phyloP scores from a whole-genome alignment of 352 stramenopile genomes.

The Phytophthora sojae region DNA sequence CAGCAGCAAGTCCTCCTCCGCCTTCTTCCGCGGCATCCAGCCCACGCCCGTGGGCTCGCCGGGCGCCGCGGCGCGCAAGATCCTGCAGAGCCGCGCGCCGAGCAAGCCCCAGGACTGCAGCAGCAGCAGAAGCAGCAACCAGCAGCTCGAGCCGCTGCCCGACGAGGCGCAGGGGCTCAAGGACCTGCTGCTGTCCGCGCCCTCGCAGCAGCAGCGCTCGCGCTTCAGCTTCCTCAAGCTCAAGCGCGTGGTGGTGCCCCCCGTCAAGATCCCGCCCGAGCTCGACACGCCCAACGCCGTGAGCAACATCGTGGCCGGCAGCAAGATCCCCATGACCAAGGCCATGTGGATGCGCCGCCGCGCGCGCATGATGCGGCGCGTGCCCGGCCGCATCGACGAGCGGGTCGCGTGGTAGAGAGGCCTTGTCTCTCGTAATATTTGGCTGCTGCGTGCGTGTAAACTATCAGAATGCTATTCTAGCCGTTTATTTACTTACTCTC shows the following conservation, averaged over 20 bases:
- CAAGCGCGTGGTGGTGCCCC: conserved; percentile 47
- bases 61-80: conserved; percentile 25
- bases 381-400: conserved; percentile 56
- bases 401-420: conserved; percentile 33
- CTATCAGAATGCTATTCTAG: conserved; percentile 1
- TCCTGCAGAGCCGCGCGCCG: conserved; percentile 31
- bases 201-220: conserved; percentile 15
- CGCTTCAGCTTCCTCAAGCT: conserved; percentile 54
- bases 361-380: conserved; percentile 41
- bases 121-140: neutral
- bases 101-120: neutral
- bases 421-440: conserved; percentile 2
- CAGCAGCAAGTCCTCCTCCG: no score
- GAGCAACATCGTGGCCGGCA: conserved; percentile 53
- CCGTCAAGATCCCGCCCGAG: conserved; percentile 51
- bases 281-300: conserved; percentile 42
- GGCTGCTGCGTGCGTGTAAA: conserved; percentile 3
- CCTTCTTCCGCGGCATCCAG: conserved; percentile 17
- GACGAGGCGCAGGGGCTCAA: conserved; percentile 46
- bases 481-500: conserved; percentile 3
- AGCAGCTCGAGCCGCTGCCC: conserved; percentile 10
- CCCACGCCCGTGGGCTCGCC: conserved; percentile 19
- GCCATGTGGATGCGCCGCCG: conserved; percentile 52
- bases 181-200: conserved; percentile 27
- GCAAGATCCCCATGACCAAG: conserved; percentile 59